Conservation (phyloP, 2,329 filamentous ascomycete species). For the Aureobasidium sp. region DNA sequence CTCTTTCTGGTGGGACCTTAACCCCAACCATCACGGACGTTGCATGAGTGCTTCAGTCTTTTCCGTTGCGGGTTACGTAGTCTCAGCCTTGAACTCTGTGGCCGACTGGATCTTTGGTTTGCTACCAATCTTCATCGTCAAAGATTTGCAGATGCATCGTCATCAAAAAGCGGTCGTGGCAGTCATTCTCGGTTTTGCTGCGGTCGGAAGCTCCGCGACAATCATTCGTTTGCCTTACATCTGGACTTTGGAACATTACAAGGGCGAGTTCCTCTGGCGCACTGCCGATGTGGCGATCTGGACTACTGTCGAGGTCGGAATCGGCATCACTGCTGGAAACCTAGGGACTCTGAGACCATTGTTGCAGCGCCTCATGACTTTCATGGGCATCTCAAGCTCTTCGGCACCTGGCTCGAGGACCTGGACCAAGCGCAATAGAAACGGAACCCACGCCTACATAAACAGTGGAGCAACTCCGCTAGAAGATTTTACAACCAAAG, state of each 20-base stretch:
- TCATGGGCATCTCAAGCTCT: constrained; percentile 3
- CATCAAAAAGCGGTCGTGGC: constrained; percentile 29
- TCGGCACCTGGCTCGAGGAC: not conserved
- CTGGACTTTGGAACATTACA: constrained; percentile 30
- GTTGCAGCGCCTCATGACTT: constrained; percentile 22
- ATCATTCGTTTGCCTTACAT: constrained; percentile 41
- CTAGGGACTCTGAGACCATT: constrained; percentile 46
- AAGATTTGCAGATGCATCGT: constrained; percentile 30
- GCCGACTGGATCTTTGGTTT: constrained; percentile 33
- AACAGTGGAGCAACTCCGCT: not conserved
- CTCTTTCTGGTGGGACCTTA: constrained; percentile 45
- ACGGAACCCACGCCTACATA: not conserved
- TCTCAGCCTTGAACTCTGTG: constrained; percentile 28
- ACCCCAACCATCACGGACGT: constrained; percentile 30
- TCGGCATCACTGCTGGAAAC: constrained; percentile 36
- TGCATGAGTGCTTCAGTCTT: constrained; percentile 26
- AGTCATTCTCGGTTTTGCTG: constrained; percentile 29
- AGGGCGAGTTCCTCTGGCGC: constrained; percentile 38
- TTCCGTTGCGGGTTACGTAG: constrained; percentile 16
- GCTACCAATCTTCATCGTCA: constrained; percentile 32
- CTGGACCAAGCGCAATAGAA: not conserved
- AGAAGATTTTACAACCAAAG: constrained; percentile 3
- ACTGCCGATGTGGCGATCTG: constrained; percentile 36
- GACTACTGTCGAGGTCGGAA: constrained; percentile 29
- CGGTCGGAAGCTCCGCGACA: constrained; percentile 46